These are phyloP conservation scores for Microdochium bolleyi DNA, from an alignment of 2,329 filamentous ascomycete species.

Conservation along the genomic window DNA sequence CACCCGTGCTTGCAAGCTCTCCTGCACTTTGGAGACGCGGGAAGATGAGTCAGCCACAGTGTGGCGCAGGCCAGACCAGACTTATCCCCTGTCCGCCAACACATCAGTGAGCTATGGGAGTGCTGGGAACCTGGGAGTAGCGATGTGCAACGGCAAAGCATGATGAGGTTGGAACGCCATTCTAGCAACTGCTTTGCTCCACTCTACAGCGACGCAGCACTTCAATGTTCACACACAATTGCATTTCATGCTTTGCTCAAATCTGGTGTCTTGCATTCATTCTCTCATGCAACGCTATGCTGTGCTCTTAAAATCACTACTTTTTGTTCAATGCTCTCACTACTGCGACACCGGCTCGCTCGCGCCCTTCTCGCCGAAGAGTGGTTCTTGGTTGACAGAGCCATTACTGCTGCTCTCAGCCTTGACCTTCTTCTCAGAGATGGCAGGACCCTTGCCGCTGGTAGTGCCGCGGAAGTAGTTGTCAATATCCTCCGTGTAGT, in stretches of 20 bases:
- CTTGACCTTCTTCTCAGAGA: neutral
- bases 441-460: neutral
- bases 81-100: too few species aligned
- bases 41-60: neutral
- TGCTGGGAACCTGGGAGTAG: too few species aligned
- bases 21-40: neutral
- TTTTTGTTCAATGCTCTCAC: neutral
- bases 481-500: conserved; percentile 45
- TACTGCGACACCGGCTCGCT: neutral
- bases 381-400: neutral
- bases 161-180: too few species aligned
- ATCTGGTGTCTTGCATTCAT: neutral
- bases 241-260: neutral
- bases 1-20: neutral
- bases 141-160: too few species aligned
- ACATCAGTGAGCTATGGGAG: too few species aligned
- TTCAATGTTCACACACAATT: neutral
- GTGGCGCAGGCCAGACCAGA: neutral
- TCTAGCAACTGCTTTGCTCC: too few species aligned
- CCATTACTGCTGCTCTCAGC: neutral
- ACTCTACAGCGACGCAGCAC: too few species aligned
- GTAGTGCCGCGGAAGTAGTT: conserved; percentile 36
- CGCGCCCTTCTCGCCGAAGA: neutral
- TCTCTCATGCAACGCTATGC: neutral
- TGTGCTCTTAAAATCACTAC: neutral